Evolutionary conservation across 768 basidiomycete species (phyloP).

Genomic region (Auriscalpium vulgare): DNA sequence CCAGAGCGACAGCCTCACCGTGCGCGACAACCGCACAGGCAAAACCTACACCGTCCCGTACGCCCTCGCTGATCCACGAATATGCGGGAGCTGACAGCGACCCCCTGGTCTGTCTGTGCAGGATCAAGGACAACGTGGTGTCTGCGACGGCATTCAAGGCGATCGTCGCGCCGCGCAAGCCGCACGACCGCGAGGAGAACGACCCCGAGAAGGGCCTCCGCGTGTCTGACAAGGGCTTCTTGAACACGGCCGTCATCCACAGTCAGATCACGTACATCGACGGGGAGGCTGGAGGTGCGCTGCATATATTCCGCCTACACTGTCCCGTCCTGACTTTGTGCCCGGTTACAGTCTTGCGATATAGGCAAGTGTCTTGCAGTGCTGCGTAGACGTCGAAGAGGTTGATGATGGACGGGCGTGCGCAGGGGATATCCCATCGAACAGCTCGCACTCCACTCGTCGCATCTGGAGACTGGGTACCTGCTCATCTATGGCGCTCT

Average conservation of each 20-base stretch:
- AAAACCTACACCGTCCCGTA: slow-evolving; percentile 69
- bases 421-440: slow-evolving; percentile 87
- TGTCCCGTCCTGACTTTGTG: background rate
- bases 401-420: background rate
- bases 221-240: slow-evolving; percentile 71
- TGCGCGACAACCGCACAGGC: slow-evolving; percentile 81
- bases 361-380: slow-evolving; percentile 39
- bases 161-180: slow-evolving; percentile 49
- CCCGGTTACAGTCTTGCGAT: slow-evolving; percentile 46
- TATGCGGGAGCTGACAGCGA: background rate
- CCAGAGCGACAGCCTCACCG: slow-evolving; percentile 38
- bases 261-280: slow-evolving; percentile 88
- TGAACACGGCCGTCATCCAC: slow-evolving; percentile 75
- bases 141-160: slow-evolving; percentile 76
- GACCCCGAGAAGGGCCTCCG: slow-evolving; percentile 78
- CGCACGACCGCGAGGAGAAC: slow-evolving; percentile 68
- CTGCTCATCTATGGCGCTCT: slow-evolving; percentile 84
- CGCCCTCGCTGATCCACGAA: slow-evolving; percentile 18
- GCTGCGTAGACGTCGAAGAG: too few species aligned
- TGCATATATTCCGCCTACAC: slow-evolving; percentile 1
- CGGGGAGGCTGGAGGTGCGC: slow-evolving; percentile 70
- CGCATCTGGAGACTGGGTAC: slow-evolving; percentile 78
- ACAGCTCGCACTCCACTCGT: slow-evolving; percentile 73
- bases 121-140: slow-evolving; percentile 75
- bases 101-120: slow-evolving; percentile 19